Evolutionary conservation across 495 filamentous ascomycete genomes (phyloP).

Genomic region (Hyaloscypha finlandica): DNA sequence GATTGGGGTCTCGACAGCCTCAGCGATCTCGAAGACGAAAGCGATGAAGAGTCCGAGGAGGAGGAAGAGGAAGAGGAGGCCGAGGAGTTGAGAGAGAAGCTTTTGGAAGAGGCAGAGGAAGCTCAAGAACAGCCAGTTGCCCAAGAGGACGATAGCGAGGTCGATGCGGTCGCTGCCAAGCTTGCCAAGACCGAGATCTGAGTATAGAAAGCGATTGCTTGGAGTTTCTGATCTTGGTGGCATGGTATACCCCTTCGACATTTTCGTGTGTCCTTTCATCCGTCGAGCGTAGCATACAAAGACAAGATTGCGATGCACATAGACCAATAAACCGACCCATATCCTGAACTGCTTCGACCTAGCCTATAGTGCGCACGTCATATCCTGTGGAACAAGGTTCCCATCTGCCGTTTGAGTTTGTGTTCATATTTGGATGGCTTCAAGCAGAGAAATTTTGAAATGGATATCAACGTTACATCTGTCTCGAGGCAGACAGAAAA

Average conservation of each 20-base stretch:
- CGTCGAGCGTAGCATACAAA: background rate
- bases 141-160: slow-evolving; percentile 72
- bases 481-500: too few species aligned
- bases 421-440: too few species aligned
- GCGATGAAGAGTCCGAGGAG: slow-evolving; percentile 68
- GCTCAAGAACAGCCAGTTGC: slow-evolving; percentile 74
- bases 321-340: background rate
- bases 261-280: background rate
- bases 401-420: too few species aligned
- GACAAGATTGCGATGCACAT: background rate
- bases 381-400: background rate
- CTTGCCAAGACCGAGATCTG: slow-evolving; percentile 58
- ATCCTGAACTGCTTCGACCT: background rate
- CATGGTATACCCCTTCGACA: background rate
- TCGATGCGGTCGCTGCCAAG: slow-evolving; percentile 77
- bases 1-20: slow-evolving; percentile 85
- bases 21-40: slow-evolving; percentile 77
- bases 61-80: slow-evolving; percentile 68
- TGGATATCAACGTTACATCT: too few species aligned
- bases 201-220: background rate
- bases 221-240: background rate
- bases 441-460: too few species aligned
- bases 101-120: slow-evolving; percentile 68
- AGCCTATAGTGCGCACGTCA: background rate
- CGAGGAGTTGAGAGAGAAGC: slow-evolving; percentile 63